Evolutionary conservation across 805 yeast species (phyloP).

Genomic region (Suhomyces pyralidae): DNA sequence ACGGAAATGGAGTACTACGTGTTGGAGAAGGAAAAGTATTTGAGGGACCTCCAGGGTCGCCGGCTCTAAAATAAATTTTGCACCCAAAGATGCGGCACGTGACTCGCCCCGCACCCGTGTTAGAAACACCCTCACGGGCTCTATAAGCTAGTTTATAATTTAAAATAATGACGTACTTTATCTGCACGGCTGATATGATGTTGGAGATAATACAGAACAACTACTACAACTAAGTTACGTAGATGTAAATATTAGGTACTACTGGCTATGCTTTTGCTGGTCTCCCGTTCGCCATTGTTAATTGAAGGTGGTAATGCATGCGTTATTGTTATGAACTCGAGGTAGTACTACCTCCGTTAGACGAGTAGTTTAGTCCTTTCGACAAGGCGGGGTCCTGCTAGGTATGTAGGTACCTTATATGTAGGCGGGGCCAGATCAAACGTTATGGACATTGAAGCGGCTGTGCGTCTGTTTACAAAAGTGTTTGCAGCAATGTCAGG

Average conservation of each 20-base stretch:
- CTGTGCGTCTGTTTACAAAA: background rate
- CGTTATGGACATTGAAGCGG: background rate
- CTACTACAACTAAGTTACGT: background rate
- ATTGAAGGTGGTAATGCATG: too few relatives aligned
- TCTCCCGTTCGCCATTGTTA: background rate
- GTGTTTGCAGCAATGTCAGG: background rate
- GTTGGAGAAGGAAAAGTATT: conserved; percentile 37
- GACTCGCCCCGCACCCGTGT: background rate
- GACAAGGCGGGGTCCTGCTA: background rate
- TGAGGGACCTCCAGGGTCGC: conserved; percentile 36
- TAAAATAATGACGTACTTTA: background rate
- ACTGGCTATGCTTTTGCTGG: background rate
- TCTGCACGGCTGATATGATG: background rate
- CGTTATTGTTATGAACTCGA: background rate
- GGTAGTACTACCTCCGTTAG: background rate
- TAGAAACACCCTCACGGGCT: background rate
- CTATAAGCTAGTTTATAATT: background rate
- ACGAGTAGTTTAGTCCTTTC: background rate
- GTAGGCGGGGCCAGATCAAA: background rate
- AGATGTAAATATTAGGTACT: too few relatives aligned
- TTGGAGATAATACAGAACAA: background rate
- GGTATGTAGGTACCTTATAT: background rate
- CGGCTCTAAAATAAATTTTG: background rate
- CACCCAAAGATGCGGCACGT: background rate
- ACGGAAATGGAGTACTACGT: conserved; percentile 42